Percentiles rank a stretch among this genome's conserved stretches.
Conservation (phyloP, 2,329 filamentous ascomycete genomes). For the Rhynchosporium secalis region DNA sequence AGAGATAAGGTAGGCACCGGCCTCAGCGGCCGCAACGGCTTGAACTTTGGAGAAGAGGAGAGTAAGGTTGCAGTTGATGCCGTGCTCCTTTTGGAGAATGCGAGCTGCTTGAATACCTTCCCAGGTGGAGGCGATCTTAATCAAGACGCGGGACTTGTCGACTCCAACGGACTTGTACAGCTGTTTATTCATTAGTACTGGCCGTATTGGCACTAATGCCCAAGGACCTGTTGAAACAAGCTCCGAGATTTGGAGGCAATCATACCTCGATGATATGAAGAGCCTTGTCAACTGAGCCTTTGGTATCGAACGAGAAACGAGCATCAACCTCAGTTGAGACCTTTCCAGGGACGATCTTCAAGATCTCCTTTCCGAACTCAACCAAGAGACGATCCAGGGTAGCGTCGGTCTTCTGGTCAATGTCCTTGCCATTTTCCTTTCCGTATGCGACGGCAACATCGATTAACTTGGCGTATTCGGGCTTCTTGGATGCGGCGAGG, state of each 20-base stretch:
- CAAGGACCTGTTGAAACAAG: not conserved
- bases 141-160: constrained; percentile 89
- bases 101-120: constrained; percentile 99
- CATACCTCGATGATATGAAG: constrained; percentile 92
- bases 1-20: constrained; percentile 94
- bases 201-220: not conserved
- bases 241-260: constrained; percentile 22
- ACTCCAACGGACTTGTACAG: constrained; percentile 94
- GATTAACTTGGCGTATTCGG: constrained; percentile 91
- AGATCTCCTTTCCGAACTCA: constrained; percentile 97
- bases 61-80: constrained; percentile 97
- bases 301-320: constrained; percentile 89
- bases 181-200: constrained; percentile 47
- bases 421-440: constrained; percentile 68
- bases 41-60: constrained; percentile 97
- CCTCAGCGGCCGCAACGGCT: constrained; percentile 95
- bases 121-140: constrained; percentile 99
- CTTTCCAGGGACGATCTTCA: constrained; percentile 95
- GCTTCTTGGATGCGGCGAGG: constrained; percentile 96
- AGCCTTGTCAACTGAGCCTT: constrained; percentile 92
- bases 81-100: constrained; percentile 93
- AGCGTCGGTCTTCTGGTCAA: constrained; percentile 83
- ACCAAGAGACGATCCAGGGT: constrained; percentile 93
- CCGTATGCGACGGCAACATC: constrained; percentile 82
- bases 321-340: constrained; percentile 99